Percentiles rank a stretch among this genome's conserved stretches.
Conservation (phyloP, 352 stramenopile species). For the Phytophthora uliginosa region DNA sequence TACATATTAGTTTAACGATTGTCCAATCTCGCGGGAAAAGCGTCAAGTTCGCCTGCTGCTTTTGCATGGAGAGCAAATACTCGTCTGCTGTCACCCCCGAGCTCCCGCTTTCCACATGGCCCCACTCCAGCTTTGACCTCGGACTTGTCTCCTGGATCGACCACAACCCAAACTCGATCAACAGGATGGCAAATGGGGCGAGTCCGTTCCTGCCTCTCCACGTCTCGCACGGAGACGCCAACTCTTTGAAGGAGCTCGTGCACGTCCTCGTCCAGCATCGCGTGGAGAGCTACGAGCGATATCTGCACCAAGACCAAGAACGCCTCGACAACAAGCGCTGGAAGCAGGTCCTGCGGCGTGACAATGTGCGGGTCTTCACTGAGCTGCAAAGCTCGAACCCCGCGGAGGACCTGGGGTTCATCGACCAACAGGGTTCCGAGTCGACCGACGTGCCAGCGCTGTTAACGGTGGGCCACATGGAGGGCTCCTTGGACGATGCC, state of each 20-base stretch:
- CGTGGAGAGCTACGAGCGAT: conserved; percentile 38
- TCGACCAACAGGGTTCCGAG: conserved; percentile 22
- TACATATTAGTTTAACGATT: no score
- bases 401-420: conserved; percentile 2
- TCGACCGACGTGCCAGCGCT: conserved; percentile 32
- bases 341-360: conserved; percentile 39
- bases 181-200: neutral
- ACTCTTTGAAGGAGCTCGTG: conserved; percentile 41
- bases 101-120: neutral
- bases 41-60: conserved; percentile 15
- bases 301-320: conserved; percentile 37
- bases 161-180: neutral
- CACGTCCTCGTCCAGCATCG: conserved; percentile 41
- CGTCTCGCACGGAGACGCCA: conserved; percentile 28
- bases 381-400: conserved; percentile 15
- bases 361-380: conserved; percentile 41
- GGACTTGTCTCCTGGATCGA: conserved; percentile 8
- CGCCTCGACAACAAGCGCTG: conserved; percentile 39
- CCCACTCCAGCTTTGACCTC: conserved; percentile 21
- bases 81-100: neutral
- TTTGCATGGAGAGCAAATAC: conserved; percentile 4
- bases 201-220: conserved; percentile 42
- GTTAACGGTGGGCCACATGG: conserved; percentile 35
- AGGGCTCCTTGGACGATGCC: conserved; percentile 44
- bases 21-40: conserved; percentile 30